Evolutionary conservation across 177 flowering plant genomes (phyloP).

Genomic region (Vitis hybrid): DNA sequence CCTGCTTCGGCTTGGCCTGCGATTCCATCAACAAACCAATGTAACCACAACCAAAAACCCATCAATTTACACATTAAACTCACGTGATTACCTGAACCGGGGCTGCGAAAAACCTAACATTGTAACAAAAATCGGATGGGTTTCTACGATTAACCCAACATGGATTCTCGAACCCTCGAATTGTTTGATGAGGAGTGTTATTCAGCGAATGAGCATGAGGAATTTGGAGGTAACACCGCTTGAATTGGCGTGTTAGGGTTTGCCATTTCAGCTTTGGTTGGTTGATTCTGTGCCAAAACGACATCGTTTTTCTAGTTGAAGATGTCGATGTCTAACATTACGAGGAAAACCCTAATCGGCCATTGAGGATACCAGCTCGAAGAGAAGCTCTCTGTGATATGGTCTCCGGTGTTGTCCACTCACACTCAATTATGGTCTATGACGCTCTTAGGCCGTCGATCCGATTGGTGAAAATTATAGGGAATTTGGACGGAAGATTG

Average conservation of each 20-base stretch:
- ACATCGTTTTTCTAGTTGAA: conserved; percentile 29
- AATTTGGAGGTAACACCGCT: conserved; percentile 24
- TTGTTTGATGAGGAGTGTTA: conserved; percentile 6
- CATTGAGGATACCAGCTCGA: too few relatives aligned
- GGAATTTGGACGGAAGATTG: too few relatives aligned
- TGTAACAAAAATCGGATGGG: conserved; percentile 16
- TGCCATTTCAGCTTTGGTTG: conserved; percentile 23
- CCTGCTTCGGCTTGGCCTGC: conserved; percentile 51
- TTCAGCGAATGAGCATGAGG: conserved; percentile 11
- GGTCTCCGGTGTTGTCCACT: too few relatives aligned
- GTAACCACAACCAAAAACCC: neutral
- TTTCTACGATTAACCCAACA: conserved; percentile 6
- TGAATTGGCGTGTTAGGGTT: conserved; percentile 25
- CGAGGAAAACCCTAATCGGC: too few relatives aligned
- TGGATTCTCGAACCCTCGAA: conserved; percentile 9
- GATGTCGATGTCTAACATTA: neutral
- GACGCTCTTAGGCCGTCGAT: too few relatives aligned
- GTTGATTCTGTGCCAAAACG: conserved; percentile 33
- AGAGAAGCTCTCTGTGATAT: too few relatives aligned
- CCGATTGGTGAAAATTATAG: too few relatives aligned
- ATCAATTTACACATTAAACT: neutral
- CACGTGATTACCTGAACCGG: conserved; percentile 49
- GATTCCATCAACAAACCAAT: neutral
- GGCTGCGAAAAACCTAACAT: conserved; percentile 53
- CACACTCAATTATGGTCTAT: too few relatives aligned